Evolutionary conservation across 179 eudicot species (phyloP), one percentile per base, ranked within the genome.

Genomic region (Gypsophila paniculata): DNA sequence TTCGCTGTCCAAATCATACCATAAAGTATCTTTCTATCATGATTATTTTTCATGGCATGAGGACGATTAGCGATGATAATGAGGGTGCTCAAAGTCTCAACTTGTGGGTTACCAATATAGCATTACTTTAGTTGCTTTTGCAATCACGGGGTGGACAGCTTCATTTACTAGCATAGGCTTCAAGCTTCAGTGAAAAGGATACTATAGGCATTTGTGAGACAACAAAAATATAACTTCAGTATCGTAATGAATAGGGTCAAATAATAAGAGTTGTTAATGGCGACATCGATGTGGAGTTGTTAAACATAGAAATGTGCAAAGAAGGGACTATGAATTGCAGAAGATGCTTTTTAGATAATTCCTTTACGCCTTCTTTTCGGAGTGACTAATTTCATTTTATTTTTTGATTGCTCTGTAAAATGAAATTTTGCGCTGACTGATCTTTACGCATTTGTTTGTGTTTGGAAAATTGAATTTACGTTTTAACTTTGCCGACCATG

Each of bases 81-180:
- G 25, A 36, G 48, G 22, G 5, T 62, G 49, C 23, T 34, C 65
- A 10, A 61, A 23, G 5, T 2, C 32, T 29, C 2, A 14, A 15
- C 32, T 19, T 61, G 39, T 6, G 42, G 21, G 15, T 58, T 13
- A 21, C 12, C 61, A 0, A 29, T 57, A 57, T 61, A 26, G 21
- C 32, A 9, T 58, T 17, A 29, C 63, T 23, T 23, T 59, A 2
- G 63, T 59, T 8, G 36, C 0, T 57, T 2, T n/a, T 51, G 55
- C 55, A 57, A 57, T 61, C 18, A 42, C 58, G 61, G 19, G 44
- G 44, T 42, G 32, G n/a, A n/a, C 19, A 55, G 22, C 26, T 72
- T 46, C 17, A 25, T 32, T 11, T n/a, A 61, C 29, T 26, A 26
- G 65, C 42, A 18, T 61, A 61, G 67, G 46, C 67, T n/a, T 36